A percentile compares a stretch with the other conserved stretches of the same genome.
Evolutionary conservation across 257 asterid species (phyloP).

Genomic region (Solanum virginianum): DNA sequence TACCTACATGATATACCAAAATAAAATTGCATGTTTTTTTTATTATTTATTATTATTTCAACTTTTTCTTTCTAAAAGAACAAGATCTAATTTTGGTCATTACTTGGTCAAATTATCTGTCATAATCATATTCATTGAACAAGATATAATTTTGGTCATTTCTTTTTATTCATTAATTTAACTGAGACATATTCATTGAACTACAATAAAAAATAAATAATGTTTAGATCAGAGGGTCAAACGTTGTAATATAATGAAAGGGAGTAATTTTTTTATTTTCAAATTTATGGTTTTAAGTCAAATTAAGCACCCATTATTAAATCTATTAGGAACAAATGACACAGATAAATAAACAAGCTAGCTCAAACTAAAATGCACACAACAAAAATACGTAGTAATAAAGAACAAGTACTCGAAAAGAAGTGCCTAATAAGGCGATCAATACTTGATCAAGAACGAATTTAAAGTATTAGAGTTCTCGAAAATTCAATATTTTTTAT

Average conservation of each 20-base stretch:
- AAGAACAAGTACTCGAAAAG: too few relatives aligned
- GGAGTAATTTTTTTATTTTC: not conserved
- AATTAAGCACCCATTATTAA: not conserved
- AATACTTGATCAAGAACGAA: too few relatives aligned
- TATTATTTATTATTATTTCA: too few relatives aligned
- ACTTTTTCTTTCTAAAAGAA: too few relatives aligned
- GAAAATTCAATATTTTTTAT: too few relatives aligned
- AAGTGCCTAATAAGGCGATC: too few relatives aligned
- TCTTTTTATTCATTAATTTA: not conserved
- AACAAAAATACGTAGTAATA: too few relatives aligned
- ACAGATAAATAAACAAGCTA: too few relatives aligned
- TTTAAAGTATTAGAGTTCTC: too few relatives aligned
- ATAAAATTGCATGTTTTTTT: too few relatives aligned
- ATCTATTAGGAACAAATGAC: not conserved
- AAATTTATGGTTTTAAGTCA: not conserved
- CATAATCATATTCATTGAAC: not conserved
- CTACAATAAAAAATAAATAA: not conserved
- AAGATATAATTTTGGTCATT: not conserved
- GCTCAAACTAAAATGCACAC: too few relatives aligned
- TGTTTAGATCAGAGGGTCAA: not conserved
- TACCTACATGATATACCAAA: too few relatives aligned
- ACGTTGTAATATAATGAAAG: not conserved
- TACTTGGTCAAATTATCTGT: not conserved
- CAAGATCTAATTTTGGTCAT: not conserved
- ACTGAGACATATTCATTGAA: not conserved